Evolutionary conservation across 495 filamentous ascomycete genomes (phyloP).

Genomic region (Ascobolus immersus): DNA sequence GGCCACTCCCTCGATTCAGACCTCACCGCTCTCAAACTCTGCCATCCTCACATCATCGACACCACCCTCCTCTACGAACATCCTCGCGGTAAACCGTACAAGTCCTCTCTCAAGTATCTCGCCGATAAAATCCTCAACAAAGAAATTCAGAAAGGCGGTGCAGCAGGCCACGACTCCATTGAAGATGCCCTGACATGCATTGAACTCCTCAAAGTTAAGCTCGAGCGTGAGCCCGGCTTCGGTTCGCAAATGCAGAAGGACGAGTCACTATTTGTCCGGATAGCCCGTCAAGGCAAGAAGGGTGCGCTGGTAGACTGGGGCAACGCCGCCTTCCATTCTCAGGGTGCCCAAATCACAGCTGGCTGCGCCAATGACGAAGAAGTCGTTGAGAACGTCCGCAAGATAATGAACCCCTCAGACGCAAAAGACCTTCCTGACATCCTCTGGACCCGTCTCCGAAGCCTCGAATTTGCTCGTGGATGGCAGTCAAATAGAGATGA

Average conservation of each 20-base stretch:
- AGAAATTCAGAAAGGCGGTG: constrained; percentile 57
- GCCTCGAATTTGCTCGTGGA: constrained; percentile 38
- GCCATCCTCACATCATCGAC: constrained; percentile 82
- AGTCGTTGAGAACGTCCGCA: constrained; percentile 42
- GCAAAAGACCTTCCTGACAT: too few relatives aligned
- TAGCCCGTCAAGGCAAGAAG: constrained; percentile 39
- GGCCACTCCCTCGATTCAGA: constrained; percentile 88
- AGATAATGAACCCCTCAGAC: too few relatives aligned
- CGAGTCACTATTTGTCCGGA: constrained; percentile 70
- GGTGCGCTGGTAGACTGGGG: constrained; percentile 82
- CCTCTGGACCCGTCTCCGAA: constrained; percentile 55
- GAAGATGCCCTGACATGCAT: constrained; percentile 79
- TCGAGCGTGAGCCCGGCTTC: constrained; percentile 67
- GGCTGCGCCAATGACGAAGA: constrained; percentile 50
- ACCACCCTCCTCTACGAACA: constrained; percentile 63
- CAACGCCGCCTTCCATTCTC: constrained; percentile 44
- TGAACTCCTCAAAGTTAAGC: constrained; percentile 83
- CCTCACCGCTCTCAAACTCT: constrained; percentile 52
- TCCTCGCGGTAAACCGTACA: constrained; percentile 43
- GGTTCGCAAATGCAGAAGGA: constrained; percentile 45
- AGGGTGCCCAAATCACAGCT: constrained; percentile 43
- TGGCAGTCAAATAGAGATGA: not conserved
- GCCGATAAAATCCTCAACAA: constrained; percentile 52
- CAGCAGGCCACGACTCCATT: constrained; percentile 56
- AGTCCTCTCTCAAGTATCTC: constrained; percentile 58